Evolutionary conservation across 1,284 basidiomycete genomes (phyloP).

Genomic region (Somion occarium): DNA sequence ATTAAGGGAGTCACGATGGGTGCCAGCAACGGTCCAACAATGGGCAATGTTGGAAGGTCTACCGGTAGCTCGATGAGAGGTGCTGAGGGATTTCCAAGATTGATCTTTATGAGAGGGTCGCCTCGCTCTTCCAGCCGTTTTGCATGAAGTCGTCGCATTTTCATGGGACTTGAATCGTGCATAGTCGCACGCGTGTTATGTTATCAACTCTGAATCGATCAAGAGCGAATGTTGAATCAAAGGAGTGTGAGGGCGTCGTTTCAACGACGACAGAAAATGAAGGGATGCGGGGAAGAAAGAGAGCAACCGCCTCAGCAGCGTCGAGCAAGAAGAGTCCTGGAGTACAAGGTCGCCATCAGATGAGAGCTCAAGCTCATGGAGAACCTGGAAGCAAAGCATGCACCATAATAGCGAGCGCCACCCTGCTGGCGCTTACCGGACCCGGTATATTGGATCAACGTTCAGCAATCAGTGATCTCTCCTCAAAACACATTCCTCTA

Average conservation of each 20-base stretch:
- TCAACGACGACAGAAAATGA: no score
- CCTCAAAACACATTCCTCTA: no score
- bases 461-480: no score
- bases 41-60: slow-evolving; percentile 37
- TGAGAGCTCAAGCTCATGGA: not conserved
- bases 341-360: slow-evolving; percentile 7
- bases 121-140: slow-evolving; percentile 3
- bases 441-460: no score
- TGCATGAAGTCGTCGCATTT: slow-evolving; percentile 1
- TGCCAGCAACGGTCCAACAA: slow-evolving; percentile 34
- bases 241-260: not conserved
- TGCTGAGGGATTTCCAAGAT: not conserved
- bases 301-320: not conserved
- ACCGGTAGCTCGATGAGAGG: slow-evolving; percentile 36
- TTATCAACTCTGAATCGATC: not conserved
- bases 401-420: no score
- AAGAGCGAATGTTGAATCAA: not conserved
- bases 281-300: no score
- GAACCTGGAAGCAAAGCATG: not conserved
- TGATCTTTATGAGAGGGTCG: not conserved
- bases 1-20: slow-evolving; percentile 29
- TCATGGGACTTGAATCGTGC: slow-evolving; percentile 2
- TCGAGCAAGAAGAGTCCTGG: not conserved
- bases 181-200: not conserved
- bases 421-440: no score